phyloP scores from a whole-genome alignment of 805 yeast genomes.

The Metschnikowia santaceciliae region DNA sequence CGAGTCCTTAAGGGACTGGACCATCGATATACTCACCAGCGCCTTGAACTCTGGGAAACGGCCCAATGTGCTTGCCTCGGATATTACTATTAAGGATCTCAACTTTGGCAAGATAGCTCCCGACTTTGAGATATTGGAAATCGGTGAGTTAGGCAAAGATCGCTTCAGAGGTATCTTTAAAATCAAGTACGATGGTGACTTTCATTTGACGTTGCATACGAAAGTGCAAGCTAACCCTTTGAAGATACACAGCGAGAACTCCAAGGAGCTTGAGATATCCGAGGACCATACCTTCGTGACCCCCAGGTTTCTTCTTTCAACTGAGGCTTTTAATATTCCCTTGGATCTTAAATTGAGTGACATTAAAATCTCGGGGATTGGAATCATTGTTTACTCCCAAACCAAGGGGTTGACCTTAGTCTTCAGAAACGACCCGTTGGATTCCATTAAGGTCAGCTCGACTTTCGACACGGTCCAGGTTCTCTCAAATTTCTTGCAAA shows the following conservation, averaged over 20 bases:
- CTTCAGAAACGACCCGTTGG: constrained; percentile 85
- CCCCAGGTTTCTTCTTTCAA: constrained; percentile 64
- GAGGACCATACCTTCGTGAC: constrained; percentile 46
- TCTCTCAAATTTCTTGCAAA: constrained; percentile 76
- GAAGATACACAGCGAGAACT: constrained; percentile 55
- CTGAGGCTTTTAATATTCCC: constrained; percentile 71
- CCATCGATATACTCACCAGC: constrained; percentile 61
- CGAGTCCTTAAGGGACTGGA: constrained; percentile 57
- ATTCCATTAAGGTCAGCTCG: constrained; percentile 74
- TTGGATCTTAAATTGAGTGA: constrained; percentile 70
- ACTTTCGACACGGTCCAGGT: constrained; percentile 85
- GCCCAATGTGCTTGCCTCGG: constrained; percentile 67
- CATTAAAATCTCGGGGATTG: constrained; percentile 72
- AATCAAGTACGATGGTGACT: constrained; percentile 71
- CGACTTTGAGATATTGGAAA: constrained; percentile 70
- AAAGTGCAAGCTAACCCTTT: constrained; percentile 83
- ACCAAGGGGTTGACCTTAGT: constrained; percentile 82
- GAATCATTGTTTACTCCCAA: constrained; percentile 77
- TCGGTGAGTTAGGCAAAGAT: constrained; percentile 75
- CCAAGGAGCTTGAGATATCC: constrained; percentile 31
- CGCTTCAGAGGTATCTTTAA: constrained; percentile 80
- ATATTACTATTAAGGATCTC: constrained; percentile 62
- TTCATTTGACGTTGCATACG: constrained; percentile 68
- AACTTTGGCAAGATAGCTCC: constrained; percentile 76
- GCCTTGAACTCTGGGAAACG: constrained; percentile 71